Percentiles rank a stretch among this genome's conserved stretches.
Evolutionary conservation across 2,329 filamentous ascomycete genomes (phyloP).

Genomic region (Tolypocladium inflatum): DNA sequence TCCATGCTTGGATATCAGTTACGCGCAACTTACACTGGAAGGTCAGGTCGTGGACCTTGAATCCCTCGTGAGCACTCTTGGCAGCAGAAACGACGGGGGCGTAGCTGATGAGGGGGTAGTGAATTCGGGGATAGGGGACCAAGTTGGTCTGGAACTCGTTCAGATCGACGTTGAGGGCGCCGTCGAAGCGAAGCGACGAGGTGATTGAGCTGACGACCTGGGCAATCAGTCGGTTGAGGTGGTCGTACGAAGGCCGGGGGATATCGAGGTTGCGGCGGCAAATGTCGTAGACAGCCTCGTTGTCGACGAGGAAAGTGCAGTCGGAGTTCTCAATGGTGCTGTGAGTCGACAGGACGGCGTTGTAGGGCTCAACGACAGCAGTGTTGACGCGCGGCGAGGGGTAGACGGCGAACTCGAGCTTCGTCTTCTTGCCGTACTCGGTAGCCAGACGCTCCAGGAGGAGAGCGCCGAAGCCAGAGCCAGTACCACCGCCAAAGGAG

Average conservation of each 20-base stretch:
- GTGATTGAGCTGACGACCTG: slow-evolving; percentile 70
- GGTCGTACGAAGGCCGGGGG: slow-evolving; percentile 58
- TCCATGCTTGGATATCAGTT: neutral
- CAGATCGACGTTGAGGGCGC: slow-evolving; percentile 63
- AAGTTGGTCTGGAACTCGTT: slow-evolving; percentile 74
- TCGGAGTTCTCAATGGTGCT: slow-evolving; percentile 72
- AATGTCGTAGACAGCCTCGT: slow-evolving; percentile 68
- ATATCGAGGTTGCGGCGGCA: slow-evolving; percentile 65
- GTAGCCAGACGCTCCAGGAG: slow-evolving; percentile 63
- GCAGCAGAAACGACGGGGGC: slow-evolving; percentile 60
- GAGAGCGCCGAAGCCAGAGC: slow-evolving; percentile 63
- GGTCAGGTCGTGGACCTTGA: slow-evolving; percentile 72
- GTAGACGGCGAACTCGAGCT: slow-evolving; percentile 67
- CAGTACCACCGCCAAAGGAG: slow-evolving; percentile 65
- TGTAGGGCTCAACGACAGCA: slow-evolving; percentile 65
- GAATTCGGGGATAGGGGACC: slow-evolving; percentile 64
- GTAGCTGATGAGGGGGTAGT: slow-evolving; percentile 66
- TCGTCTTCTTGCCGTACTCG: slow-evolving; percentile 69
- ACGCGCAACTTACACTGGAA: slow-evolving; percentile 53
- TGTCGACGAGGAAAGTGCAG: slow-evolving; percentile 69
- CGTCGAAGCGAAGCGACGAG: slow-evolving; percentile 62
- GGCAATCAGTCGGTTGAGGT: slow-evolving; percentile 64
- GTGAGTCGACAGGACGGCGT: slow-evolving; percentile 63
- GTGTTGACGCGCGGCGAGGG: slow-evolving; percentile 61
- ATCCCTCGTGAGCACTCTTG: slow-evolving; percentile 79